These are phyloP conservation scores for Xanthoconium separans DNA, from an alignment of 1,284 basidiomycete genomes.

Conservation along the genomic window DNA sequence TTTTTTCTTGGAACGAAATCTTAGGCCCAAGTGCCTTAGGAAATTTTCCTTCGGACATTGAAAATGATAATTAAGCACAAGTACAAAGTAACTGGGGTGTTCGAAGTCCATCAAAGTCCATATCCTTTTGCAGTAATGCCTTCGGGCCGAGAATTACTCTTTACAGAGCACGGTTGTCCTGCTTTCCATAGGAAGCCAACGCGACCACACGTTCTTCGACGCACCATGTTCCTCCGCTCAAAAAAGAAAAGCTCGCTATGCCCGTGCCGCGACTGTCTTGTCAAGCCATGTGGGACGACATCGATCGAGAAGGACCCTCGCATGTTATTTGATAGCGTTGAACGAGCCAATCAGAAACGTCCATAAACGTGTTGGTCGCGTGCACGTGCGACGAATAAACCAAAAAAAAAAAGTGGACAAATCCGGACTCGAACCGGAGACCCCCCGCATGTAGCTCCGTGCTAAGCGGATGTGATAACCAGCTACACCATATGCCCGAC, in stretches of 20 bases:
- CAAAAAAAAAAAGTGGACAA: slow-evolving; percentile 27
- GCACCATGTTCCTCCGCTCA: too few species aligned
- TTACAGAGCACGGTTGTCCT: neutral
- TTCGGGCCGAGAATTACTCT: neutral
- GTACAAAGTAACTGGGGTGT: neutral
- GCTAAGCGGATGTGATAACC: slow-evolving; percentile 51
- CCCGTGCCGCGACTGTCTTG: too few species aligned
- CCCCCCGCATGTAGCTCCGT: slow-evolving; percentile 35
- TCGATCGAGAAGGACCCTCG: too few species aligned
- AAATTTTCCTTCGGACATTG: too few species aligned
- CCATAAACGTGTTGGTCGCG: too few species aligned
- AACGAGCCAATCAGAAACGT: too few species aligned
- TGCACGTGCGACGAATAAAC: too few species aligned
- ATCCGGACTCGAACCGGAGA: slow-evolving; percentile 44
- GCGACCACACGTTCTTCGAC: too few species aligned
- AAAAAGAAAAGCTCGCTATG: too few species aligned
- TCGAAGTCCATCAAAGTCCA: neutral
- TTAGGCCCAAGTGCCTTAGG: neutral
- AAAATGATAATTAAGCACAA: neutral
- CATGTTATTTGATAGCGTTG: too few species aligned
- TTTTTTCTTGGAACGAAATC: neutral
- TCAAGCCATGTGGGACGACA: too few species aligned
- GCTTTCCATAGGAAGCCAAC: neutral
- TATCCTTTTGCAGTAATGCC: neutral
- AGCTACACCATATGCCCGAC: slow-evolving; percentile 47